Conservation (phyloP, 805 yeast species). For the Ogataea nakhonphanomensis region DNA sequence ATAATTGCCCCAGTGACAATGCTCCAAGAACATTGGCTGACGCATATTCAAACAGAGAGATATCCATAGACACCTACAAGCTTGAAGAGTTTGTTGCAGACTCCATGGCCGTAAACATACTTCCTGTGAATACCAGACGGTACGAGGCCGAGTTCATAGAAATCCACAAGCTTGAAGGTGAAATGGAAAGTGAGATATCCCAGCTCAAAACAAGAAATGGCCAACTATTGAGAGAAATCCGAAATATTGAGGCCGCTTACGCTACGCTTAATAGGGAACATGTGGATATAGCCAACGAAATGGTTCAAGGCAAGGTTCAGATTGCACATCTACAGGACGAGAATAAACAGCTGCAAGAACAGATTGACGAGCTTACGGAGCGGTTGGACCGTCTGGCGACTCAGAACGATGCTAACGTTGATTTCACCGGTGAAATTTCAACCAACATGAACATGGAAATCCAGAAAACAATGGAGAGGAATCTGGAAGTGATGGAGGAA, state of each 20-base stretch:
- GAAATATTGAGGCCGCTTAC: slow-evolving; percentile 67
- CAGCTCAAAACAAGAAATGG: slow-evolving; percentile 62
- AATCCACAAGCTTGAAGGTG: slow-evolving; percentile 63
- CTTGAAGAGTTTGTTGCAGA: slow-evolving; percentile 75
- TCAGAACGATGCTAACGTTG: slow-evolving; percentile 21
- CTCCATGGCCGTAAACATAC: slow-evolving; percentile 68
- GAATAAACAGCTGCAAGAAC: slow-evolving; percentile 53
- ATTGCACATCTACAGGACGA: slow-evolving; percentile 76
- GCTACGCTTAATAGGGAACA: slow-evolving; percentile 77
- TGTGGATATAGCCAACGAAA: slow-evolving; percentile 78
- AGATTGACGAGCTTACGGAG: slow-evolving; percentile 45
- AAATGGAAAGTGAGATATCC: slow-evolving; percentile 61
- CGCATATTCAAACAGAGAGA: slow-evolving; percentile 17
- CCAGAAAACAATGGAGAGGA: slow-evolving; percentile 56
- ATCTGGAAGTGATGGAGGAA: slow-evolving; percentile 62
- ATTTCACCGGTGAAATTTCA: slow-evolving; percentile 31
- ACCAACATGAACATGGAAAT: slow-evolving; percentile 46
- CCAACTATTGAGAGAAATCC: slow-evolving; percentile 65
- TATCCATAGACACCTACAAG: slow-evolving; percentile 41
- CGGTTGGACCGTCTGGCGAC: slow-evolving; percentile 37
- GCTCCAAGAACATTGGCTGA: slow-evolving; percentile 15
- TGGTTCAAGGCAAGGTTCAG: slow-evolving; percentile 74
- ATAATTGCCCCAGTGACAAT: slow-evolving; percentile 24
- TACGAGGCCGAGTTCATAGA: slow-evolving; percentile 74
- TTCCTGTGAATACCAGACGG: slow-evolving; percentile 68